phyloP scores from a whole-genome alignment of 805 yeast species.

The Yarrowia divulgata region DNA sequence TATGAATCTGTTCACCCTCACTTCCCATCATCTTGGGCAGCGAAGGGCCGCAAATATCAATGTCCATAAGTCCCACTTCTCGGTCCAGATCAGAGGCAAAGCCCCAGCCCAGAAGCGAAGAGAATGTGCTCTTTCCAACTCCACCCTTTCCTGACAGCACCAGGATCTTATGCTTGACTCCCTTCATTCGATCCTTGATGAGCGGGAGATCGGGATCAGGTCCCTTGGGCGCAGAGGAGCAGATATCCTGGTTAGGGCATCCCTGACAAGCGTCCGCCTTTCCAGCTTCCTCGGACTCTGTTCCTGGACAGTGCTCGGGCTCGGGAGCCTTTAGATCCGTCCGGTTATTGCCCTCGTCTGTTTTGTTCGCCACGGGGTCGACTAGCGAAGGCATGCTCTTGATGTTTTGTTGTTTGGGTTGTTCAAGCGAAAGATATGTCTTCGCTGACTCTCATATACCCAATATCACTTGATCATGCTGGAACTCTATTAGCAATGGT shows the following conservation, averaged over 20 bases:
- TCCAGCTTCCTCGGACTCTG: constrained; percentile 93
- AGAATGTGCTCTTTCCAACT: constrained; percentile 96
- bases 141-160: constrained; percentile 80
- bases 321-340: constrained; percentile 62
- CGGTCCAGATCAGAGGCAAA: constrained; percentile 73
- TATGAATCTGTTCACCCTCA: constrained; percentile 82
- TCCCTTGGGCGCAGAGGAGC: constrained; percentile 82
- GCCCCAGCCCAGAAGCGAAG: constrained; percentile 97
- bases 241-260: constrained; percentile 91
- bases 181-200: constrained; percentile 70
- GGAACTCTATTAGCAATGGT: constrained; percentile 32
- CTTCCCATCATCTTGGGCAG: constrained; percentile 95
- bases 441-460: neutral
- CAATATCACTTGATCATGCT: neutral
- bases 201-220: constrained; percentile 92
- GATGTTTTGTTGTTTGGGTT: neutral
- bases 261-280: constrained; percentile 92
- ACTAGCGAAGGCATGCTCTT: constrained; percentile 34
- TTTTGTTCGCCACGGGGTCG: constrained; percentile 27
- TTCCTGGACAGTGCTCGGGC: constrained; percentile 99
- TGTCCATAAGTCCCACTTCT: constrained; percentile 96
- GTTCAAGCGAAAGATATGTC: neutral
- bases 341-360: constrained; percentile 17
- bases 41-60: constrained; percentile 98
- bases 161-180: constrained; percentile 76